Conservation (phyloP, 306 rosid genomes). For the Spatholobus suberectus region DNA sequence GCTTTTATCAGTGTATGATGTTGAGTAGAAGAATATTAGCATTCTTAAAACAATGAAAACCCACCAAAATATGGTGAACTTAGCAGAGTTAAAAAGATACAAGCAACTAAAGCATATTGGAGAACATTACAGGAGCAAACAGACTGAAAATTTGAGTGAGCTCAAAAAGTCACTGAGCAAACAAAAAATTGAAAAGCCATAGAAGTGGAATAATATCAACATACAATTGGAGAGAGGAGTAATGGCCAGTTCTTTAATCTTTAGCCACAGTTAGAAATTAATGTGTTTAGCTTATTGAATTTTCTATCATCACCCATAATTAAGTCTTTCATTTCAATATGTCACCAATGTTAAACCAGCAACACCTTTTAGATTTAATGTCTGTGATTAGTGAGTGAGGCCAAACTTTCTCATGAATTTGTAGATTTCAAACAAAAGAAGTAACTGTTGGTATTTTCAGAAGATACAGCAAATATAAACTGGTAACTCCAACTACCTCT, state of each 20-base stretch:
- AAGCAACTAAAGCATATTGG: slow-evolving; percentile 26
- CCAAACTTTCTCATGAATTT: slow-evolving; percentile 20
- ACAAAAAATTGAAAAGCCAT: slow-evolving; percentile 1
- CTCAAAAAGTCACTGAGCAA: neutral
- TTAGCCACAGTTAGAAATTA: slow-evolving; percentile 4
- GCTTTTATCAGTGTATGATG: slow-evolving; percentile 4
- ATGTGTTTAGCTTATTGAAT: slow-evolving; percentile 1
- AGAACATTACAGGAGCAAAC: slow-evolving; percentile 16
- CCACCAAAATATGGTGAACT: neutral
- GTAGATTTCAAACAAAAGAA: neutral
- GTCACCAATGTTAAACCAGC: neutral
- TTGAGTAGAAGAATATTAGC: neutral
- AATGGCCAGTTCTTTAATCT: neutral
- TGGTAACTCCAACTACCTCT: neutral
- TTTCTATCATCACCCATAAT: neutral
- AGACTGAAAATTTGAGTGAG: neutral
- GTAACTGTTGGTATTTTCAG: slow-evolving; percentile 6
- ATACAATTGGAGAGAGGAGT: neutral
- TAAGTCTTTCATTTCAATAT: slow-evolving; percentile 17
- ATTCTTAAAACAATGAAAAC: neutral
- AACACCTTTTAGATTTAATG: slow-evolving; percentile 14
- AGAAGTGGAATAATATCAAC: neutral
- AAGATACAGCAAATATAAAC: neutral
- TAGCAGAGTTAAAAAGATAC: slow-evolving; percentile 10
- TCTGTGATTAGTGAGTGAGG: neutral